Percentiles rank a stretch among this genome's conserved stretches.
phyloP scores from a whole-genome alignment of 129 eudicot species.

The Pseudognaphalium luteoalbum region DNA sequence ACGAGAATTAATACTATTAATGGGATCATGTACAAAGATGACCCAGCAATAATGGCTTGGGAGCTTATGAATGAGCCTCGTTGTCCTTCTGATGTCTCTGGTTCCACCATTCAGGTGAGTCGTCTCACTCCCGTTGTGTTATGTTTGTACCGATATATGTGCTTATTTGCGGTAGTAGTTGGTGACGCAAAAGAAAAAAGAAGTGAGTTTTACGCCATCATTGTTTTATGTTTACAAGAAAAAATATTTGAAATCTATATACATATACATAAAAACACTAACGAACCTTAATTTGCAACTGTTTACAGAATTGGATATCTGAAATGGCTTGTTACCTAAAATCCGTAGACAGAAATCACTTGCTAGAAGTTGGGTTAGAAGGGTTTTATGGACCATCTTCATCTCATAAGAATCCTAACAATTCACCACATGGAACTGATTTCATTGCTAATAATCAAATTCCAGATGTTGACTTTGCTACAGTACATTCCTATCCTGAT shows the following conservation, averaged over 20 bases:
- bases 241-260: too few relatives aligned
- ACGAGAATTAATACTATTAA: slow-evolving; percentile 45
- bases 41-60: slow-evolving; percentile 65
- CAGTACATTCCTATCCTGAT: slow-evolving; percentile 69
- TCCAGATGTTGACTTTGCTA: slow-evolving; percentile 59
- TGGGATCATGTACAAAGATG: too few relatives aligned
- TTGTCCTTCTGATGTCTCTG: slow-evolving; percentile 57
- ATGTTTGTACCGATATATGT: too few relatives aligned
- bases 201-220: too few relatives aligned
- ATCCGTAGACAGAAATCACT: slow-evolving; percentile 58
- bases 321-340: slow-evolving; percentile 68
- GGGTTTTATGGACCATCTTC: slow-evolving; percentile 64
- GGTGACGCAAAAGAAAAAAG: too few relatives aligned
- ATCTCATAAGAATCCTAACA: slow-evolving; percentile 41
- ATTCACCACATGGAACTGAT: slow-evolving; percentile 53
- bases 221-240: too few relatives aligned
- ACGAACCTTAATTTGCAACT: neutral
- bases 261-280: too few relatives aligned
- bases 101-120: slow-evolving; percentile 48
- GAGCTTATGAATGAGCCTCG: slow-evolving; percentile 86
- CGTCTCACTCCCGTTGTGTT: too few relatives aligned
- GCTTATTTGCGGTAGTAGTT: too few relatives aligned
- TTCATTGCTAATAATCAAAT: slow-evolving; percentile 64
- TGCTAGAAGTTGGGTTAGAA: slow-evolving; percentile 66
- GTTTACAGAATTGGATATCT: slow-evolving; percentile 54